A percentile compares a stretch with the other conserved stretches of the same genome.
phyloP scores from a whole-genome alignment of 305 asterid species.

The Rubia tinctorum region DNA sequence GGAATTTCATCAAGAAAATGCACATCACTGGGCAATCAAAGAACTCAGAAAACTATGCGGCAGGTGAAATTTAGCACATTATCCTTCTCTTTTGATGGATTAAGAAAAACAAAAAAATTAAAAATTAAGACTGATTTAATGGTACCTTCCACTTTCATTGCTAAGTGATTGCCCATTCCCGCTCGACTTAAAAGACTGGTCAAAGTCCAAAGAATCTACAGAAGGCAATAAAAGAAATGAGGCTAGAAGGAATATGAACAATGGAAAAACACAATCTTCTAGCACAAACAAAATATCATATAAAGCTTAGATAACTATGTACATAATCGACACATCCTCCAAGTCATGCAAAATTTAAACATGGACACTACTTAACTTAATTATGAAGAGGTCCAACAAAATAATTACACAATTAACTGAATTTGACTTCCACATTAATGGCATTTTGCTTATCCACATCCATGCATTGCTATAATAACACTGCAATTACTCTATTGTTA shows the following conservation, averaged over 20 bases:
- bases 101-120: not conserved
- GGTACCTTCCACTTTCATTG: slow-evolving; percentile 55
- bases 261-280: not conserved
- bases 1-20: not conserved
- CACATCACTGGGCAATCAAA: not conserved
- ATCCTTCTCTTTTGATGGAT: not conserved
- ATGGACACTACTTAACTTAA: not conserved
- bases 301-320: not conserved
- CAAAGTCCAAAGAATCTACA: slow-evolving; percentile 91
- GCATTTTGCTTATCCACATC: slow-evolving; percentile 93
- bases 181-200: slow-evolving; percentile 56
- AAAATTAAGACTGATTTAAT: not conserved
- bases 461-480: slow-evolving; percentile 94
- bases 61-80: not conserved
- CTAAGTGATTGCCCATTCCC: slow-evolving; percentile 48
- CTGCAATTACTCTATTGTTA: too few species aligned
- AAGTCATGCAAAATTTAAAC: not conserved
- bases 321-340: slow-evolving; percentile 5
- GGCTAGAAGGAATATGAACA: not conserved
- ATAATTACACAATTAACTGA: not conserved
- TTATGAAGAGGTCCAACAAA: not conserved
- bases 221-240: slow-evolving; percentile 22
- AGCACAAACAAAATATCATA: not conserved
- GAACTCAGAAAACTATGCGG: slow-evolving; percentile 2
- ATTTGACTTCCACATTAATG: slow-evolving; percentile 73